These are phyloP conservation scores for Psophocarpus tetragonolobus DNA, from an alignment of 306 rosid genomes.

Conservation along the genomic window DNA sequence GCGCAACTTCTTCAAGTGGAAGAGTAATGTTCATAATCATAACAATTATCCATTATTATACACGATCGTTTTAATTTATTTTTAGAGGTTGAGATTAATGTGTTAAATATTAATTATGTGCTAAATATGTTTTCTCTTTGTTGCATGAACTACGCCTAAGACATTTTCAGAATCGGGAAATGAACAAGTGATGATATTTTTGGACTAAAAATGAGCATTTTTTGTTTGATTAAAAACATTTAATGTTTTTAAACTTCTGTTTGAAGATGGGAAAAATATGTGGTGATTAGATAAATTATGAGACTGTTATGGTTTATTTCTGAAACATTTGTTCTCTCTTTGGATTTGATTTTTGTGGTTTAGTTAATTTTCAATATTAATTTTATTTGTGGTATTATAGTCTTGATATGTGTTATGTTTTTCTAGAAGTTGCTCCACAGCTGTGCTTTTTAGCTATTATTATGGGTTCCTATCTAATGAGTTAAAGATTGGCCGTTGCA, in stretches of 20 bases:
- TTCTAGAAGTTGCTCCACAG: not conserved
- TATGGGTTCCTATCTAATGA: not conserved
- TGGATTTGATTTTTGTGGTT: not conserved
- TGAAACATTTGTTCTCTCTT: not conserved
- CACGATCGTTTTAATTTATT: not conserved
- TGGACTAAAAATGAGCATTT: not conserved
- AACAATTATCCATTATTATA: not conserved
- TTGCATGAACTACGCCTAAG: not conserved
- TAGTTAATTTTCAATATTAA: not conserved
- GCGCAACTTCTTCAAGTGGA: constrained; percentile 63
- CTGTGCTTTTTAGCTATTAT: not conserved
- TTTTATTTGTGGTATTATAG: not conserved
- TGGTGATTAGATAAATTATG: not conserved
- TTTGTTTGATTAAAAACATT: not conserved
- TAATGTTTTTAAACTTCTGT: not conserved
- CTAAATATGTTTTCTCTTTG: not conserved
- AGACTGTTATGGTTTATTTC: not conserved
- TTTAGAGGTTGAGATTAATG: not conserved
- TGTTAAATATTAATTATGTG: not conserved
- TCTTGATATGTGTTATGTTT: not conserved
- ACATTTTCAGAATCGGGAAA: not conserved
- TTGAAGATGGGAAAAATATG: not conserved
- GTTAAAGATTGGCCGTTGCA: not conserved
- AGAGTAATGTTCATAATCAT: constrained; percentile 51
- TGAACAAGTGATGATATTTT: not conserved